Conservation (phyloP, 345 rosid species). For the Mallotus nudiflorus region DNA sequence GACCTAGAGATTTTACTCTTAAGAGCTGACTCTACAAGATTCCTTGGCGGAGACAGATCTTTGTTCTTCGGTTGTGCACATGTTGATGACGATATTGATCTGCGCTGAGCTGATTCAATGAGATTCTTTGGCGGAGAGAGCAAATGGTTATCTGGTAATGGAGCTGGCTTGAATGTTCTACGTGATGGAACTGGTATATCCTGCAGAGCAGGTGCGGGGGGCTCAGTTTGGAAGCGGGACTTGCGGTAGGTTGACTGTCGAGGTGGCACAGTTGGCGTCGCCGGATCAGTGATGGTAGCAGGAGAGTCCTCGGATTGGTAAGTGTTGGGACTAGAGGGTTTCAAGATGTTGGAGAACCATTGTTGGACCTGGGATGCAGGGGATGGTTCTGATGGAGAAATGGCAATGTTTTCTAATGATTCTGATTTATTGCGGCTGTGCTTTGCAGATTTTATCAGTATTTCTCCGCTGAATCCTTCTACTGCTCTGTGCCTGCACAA, state of each 20-base stretch:
- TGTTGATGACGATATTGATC: conserved; percentile 42
- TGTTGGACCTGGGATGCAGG: conserved; percentile 41
- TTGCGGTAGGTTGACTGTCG: conserved; percentile 40
- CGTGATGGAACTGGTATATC: conserved; percentile 32
- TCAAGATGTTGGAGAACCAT: conserved; percentile 49
- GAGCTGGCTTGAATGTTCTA: conserved; percentile 33
- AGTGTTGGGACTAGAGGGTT: conserved; percentile 26
- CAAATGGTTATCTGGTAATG: conserved; percentile 24
- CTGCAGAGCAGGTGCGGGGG: conserved; percentile 23
- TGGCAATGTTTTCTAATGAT: conserved; percentile 5
- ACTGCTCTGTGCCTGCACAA: conserved; percentile 42
- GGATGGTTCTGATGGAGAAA: conserved; percentile 26
- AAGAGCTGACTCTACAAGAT: conserved; percentile 50
- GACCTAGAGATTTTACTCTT: conserved; percentile 47
- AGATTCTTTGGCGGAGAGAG: conserved; percentile 52
- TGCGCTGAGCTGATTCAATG: conserved; percentile 38
- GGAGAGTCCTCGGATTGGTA: not conserved
- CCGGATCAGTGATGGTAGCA: conserved; percentile 17
- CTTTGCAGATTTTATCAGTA: conserved; percentile 47
- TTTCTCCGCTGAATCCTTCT: conserved; percentile 58
- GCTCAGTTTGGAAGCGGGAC: conserved; percentile 49
- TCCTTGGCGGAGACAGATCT: conserved; percentile 55
- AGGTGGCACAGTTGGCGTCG: conserved; percentile 35
- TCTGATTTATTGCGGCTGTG: conserved; percentile 45
- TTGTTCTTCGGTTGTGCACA: conserved; percentile 26